phyloP scores from a whole-genome alignment of 305 asterid genomes.

The Salvia sclarea region DNA sequence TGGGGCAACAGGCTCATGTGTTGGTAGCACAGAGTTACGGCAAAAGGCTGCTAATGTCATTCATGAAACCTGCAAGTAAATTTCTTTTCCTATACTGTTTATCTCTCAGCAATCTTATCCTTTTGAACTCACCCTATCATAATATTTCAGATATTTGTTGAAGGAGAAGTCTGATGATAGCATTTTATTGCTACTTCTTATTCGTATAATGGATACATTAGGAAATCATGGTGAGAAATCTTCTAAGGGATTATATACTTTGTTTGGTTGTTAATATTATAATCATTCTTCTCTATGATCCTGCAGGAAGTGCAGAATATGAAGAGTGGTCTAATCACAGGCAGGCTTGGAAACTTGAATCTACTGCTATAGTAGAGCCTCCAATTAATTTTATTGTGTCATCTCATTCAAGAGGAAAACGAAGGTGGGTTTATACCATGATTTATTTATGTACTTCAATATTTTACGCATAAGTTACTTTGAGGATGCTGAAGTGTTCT shows the following conservation, averaged over 20 bases:
- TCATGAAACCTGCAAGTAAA: conserved; percentile 86
- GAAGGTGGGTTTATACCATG: conserved; percentile 57
- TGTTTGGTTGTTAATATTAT: conserved; percentile 26
- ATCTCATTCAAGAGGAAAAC: conserved; percentile 90
- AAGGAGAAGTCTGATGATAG: conserved; percentile 98
- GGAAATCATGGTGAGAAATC: conserved; percentile 80
- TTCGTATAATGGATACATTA: conserved; percentile 89
- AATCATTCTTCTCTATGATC: conserved; percentile 33
- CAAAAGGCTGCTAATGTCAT: conserved; percentile 84
- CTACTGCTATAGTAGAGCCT: conserved; percentile 91
- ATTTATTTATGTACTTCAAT: conserved; percentile 12
- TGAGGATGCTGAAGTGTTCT: conserved; percentile 36
- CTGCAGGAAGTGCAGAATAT: conserved; percentile 91
- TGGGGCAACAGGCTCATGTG: conserved; percentile 90
- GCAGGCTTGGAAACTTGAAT: conserved; percentile 96
- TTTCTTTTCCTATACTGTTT: conserved; percentile 25
- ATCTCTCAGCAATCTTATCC: conserved; percentile 20
- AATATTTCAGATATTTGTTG: conserved; percentile 73
- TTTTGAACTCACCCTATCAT: conserved; percentile 34
- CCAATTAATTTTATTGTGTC: conserved; percentile 80
- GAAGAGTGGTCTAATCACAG: conserved; percentile 97
- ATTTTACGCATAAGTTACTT: conserved; percentile 25
- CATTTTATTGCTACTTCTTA: conserved; percentile 83
- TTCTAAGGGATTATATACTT: conserved; percentile 27
- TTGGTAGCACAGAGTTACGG: conserved; percentile 85